phyloP scores from a whole-genome alignment of 768 basidiomycete species.

The Phlegmacium glaucopus region DNA sequence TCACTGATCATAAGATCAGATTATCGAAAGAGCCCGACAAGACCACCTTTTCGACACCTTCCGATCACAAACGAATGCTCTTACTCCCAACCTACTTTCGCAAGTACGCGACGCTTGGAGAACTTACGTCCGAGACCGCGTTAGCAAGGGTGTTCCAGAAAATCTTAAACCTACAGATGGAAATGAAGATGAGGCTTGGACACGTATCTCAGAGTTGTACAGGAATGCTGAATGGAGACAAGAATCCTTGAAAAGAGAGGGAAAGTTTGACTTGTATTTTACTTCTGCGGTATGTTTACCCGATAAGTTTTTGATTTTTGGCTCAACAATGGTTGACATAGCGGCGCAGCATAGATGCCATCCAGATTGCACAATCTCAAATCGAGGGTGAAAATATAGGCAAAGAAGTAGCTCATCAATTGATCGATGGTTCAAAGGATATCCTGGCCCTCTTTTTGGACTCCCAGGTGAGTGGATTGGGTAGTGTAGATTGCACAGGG shows the following conservation, averaged over 20 bases:
- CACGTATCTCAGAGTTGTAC: conserved; percentile 44
- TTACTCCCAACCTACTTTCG: conserved; percentile 57
- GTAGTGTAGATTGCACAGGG: neutral
- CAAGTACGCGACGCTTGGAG: conserved; percentile 63
- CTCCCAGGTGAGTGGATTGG: conserved; percentile 50
- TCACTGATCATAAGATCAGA: conserved; percentile 45
- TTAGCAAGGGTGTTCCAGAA: conserved; percentile 61
- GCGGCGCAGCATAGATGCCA: conserved; percentile 48
- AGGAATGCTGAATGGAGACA: conserved; percentile 62
- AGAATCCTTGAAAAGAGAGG: conserved; percentile 72
- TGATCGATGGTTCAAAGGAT: conserved; percentile 77
- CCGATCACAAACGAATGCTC: conserved; percentile 44
- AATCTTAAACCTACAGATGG: conserved; percentile 45
- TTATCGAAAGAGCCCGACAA: conserved; percentile 88
- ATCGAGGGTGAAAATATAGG: conserved; percentile 39
- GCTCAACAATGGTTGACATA: conserved; percentile 26
- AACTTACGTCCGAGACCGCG: conserved; percentile 56
- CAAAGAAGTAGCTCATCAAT: conserved; percentile 42
- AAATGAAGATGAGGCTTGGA: conserved; percentile 52
- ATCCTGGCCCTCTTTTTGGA: conserved; percentile 73
- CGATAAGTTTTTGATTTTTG: conserved; percentile 10
- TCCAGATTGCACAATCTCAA: conserved; percentile 44
- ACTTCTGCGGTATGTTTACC: conserved; percentile 61
- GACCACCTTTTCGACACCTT: conserved; percentile 68
- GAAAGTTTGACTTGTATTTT: conserved; percentile 92